Evolutionary conservation across 371 early-diverging fungal species (phyloP), one percentile per base, ranked within the genome.

Genomic region (Nematocida minor): DNA sequence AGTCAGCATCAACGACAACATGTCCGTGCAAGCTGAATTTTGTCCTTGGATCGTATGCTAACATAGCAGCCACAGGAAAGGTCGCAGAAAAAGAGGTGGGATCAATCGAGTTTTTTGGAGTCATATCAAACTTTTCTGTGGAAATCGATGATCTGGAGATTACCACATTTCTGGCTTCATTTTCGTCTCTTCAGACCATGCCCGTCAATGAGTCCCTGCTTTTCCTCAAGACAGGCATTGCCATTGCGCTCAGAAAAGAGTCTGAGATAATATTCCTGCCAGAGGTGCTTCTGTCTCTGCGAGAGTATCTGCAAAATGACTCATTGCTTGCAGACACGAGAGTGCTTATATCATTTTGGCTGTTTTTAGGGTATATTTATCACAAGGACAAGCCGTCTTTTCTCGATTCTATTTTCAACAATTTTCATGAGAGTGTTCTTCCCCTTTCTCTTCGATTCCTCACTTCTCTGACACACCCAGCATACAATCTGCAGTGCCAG

Each of bases 221-320:
- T 0, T 69, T 22, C 22, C 16, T 74, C 7, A 74, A 74, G 53
- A 63, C 77, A 4, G 42, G 53, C 4, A 20, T 74, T 16, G 9
- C 14, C 20, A 51, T 74, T 18, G 27, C 18, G 7, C 63, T 62
- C 11, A 41, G 55, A 36, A 29, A 2, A 6, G 22, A 14, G 16
- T 42, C 66, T 1, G 62, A 69, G 36, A 20, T 1, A 31, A 4
- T 74, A 20, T 42, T 63, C 16, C 36, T 36, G n/a, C 22, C 31
- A 27, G 77, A 64, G 20, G 34, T 74, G 4, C 66, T 74, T 18
- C 18, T 31, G 7, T 14, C 31, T 18, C 25, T 74, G 9, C 42
- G 64, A 54, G 49, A 74, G 20, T 29, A 27, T n/a, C 32, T 74
- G 11, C 71, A 74, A 27, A 48, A 41, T 4, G 77, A 74, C 49